Base-by-base conservation (phyloP, 331 rosid species). In the Quercus phellos region DNA sequence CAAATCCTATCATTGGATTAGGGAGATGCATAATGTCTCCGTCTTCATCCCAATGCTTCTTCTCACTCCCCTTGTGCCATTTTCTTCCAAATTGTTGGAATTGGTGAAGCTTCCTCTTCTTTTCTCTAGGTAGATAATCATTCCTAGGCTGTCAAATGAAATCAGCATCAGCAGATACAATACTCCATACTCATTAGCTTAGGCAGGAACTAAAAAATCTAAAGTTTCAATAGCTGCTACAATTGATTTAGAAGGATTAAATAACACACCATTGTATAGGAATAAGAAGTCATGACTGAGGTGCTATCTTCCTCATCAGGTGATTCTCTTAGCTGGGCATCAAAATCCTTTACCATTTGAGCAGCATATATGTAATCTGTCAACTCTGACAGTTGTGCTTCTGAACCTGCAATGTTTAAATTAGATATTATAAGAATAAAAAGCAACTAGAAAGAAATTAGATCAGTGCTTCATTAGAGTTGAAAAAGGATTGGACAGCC, bases 1-100 rank as follows among this genome's bases (percentile, higher is more conserved):
- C 99, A 73, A 88, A 95, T 42, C 99, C 99, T 68, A 84, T 51
- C 99, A 95, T 95, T 38, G 96, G 98, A 16, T 93, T 88, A 14
- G 99, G 99, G 74, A 90, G 80, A 77, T 84, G 91, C 17, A 91
- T 29, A 3, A 85, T 77, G 56, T 91, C 97, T 6, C 86, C 96
- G 7, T 94, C 97, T 64, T 90, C 98, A 3, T 35, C 54, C 6
- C 72, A 4, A 18, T 70, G 61, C 74, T 46, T 46, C 74, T 82
- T 79, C 80, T 85, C 50, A 21, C 11, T 77, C 77, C 81, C 59
- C 85, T 5, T 84, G 83, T 73, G 54, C 88, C 77, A 90, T 92
- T 75, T 77, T 88, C 69, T 88, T 92, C 76, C 79, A 74, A 73
- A 89, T 76, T 72, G 86, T 92, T 93, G 89, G 66, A 79, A 77